phyloP scores from a whole-genome alignment of 2,329 filamentous ascomycete genomes.

The Daldinia sp. region DNA sequence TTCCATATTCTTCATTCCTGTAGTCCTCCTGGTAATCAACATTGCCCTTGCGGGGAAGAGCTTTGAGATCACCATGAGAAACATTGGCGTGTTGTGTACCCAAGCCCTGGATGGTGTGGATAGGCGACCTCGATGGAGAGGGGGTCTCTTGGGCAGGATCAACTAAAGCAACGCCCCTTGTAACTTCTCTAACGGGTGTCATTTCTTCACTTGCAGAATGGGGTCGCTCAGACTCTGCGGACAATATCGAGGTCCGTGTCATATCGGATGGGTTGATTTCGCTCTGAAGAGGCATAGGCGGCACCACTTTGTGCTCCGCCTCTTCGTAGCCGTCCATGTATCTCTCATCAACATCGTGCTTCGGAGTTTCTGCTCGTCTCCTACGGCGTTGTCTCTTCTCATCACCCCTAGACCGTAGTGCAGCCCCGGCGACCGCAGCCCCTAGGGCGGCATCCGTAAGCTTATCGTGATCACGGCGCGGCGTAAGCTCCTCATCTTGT shows the following conservation, averaged over 20 bases:
- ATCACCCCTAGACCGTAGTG: conserved; percentile 51
- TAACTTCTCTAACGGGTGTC: conserved; percentile 69
- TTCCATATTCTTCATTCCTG: conserved; percentile 57
- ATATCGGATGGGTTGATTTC: conserved; percentile 86
- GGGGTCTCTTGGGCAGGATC: conserved; percentile 63
- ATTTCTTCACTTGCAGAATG: conserved; percentile 71
- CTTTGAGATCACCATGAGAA: conserved; percentile 66
- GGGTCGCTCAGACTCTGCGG: conserved; percentile 78
- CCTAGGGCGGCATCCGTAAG: conserved; percentile 53
- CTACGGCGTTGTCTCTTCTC: conserved; percentile 63
- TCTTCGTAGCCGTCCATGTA: conserved; percentile 62
- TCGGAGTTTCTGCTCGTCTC: conserved; percentile 59
- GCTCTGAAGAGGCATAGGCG: conserved; percentile 89
- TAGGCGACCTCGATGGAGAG: conserved; percentile 65
- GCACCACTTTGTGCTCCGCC: conserved; percentile 64
- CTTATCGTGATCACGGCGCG: conserved; percentile 53
- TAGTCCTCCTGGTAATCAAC: conserved; percentile 56
- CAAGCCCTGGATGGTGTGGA: conserved; percentile 64
- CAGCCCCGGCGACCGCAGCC: conserved; percentile 52
- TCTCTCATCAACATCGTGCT: conserved; percentile 56
- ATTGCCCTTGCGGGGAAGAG: conserved; percentile 59
- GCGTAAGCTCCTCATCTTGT: conserved; percentile 55
- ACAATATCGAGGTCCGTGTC: conserved; percentile 86
- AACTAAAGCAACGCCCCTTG: conserved; percentile 67
- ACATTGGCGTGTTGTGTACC: conserved; percentile 73